Conservation (phyloP, 164 flowering plant genomes). For the Nelumbo lutea region DNA sequence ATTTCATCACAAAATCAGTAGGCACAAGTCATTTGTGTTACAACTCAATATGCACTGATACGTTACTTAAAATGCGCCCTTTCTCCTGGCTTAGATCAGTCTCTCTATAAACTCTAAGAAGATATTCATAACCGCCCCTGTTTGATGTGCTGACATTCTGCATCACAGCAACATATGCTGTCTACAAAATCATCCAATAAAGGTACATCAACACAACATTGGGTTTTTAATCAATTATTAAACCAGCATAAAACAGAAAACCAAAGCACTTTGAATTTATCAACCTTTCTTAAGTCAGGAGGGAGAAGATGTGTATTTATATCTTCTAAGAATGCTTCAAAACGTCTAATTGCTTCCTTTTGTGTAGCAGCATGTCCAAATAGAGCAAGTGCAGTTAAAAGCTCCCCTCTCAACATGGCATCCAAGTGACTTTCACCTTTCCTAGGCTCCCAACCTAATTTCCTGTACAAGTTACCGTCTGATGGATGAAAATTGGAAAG, state of each 20-base stretch:
- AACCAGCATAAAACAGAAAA: not conserved
- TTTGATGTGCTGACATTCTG: conserved; percentile 53
- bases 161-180: conserved; percentile 87
- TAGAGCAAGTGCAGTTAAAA: conserved; percentile 69
- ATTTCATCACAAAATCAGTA: not conserved
- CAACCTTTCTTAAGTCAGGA: conserved; percentile 86
- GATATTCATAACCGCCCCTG: conserved; percentile 73
- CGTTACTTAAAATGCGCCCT: conserved; percentile 64
- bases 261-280: not conserved
- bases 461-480: conserved; percentile 36
- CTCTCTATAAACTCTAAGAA: conserved; percentile 78
- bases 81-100: conserved; percentile 92
- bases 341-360: conserved; percentile 70
- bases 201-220: not conserved
- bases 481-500: conserved; percentile 6
- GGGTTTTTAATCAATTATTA: not conserved
- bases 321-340: conserved; percentile 67
- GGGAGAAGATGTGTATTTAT: conserved; percentile 73
- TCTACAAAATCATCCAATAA: conserved; percentile 41
- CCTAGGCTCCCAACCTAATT: conserved; percentile 88
- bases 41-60: not conserved
- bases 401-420: conserved; percentile 92
- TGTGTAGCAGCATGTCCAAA: conserved; percentile 70
- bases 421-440: conserved; percentile 84
- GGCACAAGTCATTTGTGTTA: not conserved